Evolutionary conservation across 192 early-diverging fungal genomes (phyloP).

Genomic region (Coemansia sp.): DNA sequence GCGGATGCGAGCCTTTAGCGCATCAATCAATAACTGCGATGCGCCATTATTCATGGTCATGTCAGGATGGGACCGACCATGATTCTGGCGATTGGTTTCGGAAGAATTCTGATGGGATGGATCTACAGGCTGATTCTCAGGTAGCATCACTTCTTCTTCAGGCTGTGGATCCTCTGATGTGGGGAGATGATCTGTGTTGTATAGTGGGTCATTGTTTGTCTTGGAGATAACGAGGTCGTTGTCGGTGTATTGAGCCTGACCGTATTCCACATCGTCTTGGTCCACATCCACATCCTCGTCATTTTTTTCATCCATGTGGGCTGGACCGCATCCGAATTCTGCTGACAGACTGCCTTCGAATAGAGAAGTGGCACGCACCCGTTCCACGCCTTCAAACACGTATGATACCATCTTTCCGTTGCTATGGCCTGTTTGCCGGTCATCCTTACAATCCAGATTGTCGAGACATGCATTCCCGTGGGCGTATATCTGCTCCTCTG

Average conservation of each 20-base stretch:
- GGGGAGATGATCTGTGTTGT: constrained; percentile 28
- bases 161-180: constrained; percentile 44
- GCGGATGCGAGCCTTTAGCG: constrained; percentile 68
- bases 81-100: neutral
- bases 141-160: constrained; percentile 1
- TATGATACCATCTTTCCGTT: constrained; percentile 65
- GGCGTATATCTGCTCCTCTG: constrained; percentile 61
- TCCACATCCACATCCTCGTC: constrained; percentile 86
- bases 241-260: constrained; percentile 72
- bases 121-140: constrained; percentile 10
- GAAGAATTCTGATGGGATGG: neutral
- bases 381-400: constrained; percentile 76
- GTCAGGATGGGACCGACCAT: constrained; percentile 10
- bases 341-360: constrained; percentile 67
- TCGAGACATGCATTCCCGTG: constrained; percentile 77
- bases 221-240: constrained; percentile 57
- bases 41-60: constrained; percentile 7
- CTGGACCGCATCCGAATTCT: constrained; percentile 17
- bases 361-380: constrained; percentile 76
- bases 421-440: constrained; percentile 3
- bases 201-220: constrained; percentile 6
- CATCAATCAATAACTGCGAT: constrained; percentile 72
- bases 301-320: constrained; percentile 58
- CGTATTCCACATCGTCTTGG: constrained; percentile 71
- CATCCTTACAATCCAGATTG: neutral